Base-by-base conservation (phyloP, 2,329 filamentous ascomycete genomes). In the Penicillium sp. region DNA sequence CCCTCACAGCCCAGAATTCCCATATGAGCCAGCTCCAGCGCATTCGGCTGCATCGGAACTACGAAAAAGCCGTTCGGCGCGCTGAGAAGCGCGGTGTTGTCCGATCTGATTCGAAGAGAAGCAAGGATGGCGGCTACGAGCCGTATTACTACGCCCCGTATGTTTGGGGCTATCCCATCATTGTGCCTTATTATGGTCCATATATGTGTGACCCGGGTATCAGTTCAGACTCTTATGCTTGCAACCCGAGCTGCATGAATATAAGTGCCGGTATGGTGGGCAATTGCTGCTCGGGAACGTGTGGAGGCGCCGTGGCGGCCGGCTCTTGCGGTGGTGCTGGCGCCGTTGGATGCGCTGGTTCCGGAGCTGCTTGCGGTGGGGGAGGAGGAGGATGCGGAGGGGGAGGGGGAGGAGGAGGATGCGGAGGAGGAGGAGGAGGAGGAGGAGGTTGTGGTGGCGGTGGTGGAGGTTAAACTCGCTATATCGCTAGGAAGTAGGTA, bases 231-330 rank as follows among this genome's bases (percentile, higher is more conserved):
- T 73, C 79, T 30, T 85, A 84, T 65, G 71, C 79, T 3, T 71
- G 72, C 17, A 80, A 82, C 58, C 82, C 83, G 13, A 71, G 72
- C 2, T 84, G 81, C 64, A 80, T 81, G 75, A 79, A 73, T 61
- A 65, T 78, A 7, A 70, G 65, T 0, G 30, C 70, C 2, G 82
- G 81, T 0, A 78, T 72, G 19, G 66, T 68, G 28, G 84, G 84
- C 0, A 82, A 80, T 61, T 86, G 84, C 66, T 80, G 76, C 42
- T 75, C 76, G 1, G 83, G 84, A 6, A 77, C 77, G 1, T 78
- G 77, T 61, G 75, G 74, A 15, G 76, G 72, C 30, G 82, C 78
- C 1, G 80, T 78, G 10, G 82, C 81, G 62, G 78, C 79, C 17
- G 79, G 76, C 22, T 71, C 77, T 37, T 81, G 79, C 58, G 76